A percentile compares a stretch with the other conserved stretches of the same genome.
phyloP scores from a whole-genome alignment of 169 alveolate genomes.

The Plasmodium adleri region DNA sequence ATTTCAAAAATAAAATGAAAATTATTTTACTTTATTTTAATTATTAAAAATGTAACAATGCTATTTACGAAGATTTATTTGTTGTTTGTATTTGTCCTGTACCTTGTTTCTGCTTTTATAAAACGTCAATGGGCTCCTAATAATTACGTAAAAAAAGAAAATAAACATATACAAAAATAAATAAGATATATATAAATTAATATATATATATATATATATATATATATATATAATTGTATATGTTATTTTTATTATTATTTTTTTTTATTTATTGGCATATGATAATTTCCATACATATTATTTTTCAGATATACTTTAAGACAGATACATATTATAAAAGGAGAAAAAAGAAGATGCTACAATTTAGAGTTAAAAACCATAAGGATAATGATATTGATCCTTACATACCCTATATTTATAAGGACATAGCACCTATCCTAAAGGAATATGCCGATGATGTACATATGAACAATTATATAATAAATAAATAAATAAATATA shows the following conservation, averaged over 20 bases:
- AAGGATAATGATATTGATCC: constrained; percentile 62
- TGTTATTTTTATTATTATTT: neutral
- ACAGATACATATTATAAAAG: constrained; percentile 37
- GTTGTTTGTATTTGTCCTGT: constrained; percentile 6
- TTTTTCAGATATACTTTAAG: constrained; percentile 42
- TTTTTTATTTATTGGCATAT: too few species aligned
- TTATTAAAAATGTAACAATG: constrained; percentile 57
- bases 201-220: neutral
- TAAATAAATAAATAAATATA: neutral
- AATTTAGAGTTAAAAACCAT: constrained; percentile 15
- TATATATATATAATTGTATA: neutral
- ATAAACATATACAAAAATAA: neutral
- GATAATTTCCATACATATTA: neutral
- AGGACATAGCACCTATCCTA: constrained; percentile 64
- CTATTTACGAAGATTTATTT: constrained; percentile 22
- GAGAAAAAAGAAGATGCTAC: constrained; percentile 35
- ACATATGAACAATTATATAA: neutral
- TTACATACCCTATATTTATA: constrained; percentile 64
- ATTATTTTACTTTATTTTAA: neutral
- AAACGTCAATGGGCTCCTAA: constrained; percentile 8
- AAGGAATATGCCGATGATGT: constrained; percentile 73
- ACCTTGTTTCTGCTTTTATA: constrained; percentile 34
- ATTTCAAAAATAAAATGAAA: neutral
- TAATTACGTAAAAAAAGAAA: constrained; percentile 34
- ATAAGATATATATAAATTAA: neutral